Evolutionary conservation across 2,329 filamentous ascomycete genomes (phyloP).

Genomic region (Penicillium glabrum): DNA sequence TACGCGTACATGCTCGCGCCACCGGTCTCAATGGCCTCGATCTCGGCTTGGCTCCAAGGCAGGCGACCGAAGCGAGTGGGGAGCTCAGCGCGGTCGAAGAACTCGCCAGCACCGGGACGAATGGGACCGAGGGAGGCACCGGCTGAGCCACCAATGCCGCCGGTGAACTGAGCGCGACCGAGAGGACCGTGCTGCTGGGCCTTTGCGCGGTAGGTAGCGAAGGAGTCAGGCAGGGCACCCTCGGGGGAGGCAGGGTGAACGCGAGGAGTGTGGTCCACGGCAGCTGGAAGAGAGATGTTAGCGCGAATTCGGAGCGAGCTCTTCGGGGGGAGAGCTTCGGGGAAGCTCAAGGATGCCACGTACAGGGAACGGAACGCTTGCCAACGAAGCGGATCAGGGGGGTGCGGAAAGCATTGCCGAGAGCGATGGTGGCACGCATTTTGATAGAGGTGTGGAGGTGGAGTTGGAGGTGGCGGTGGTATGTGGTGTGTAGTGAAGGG

Average conservation of each 20-base stretch:
- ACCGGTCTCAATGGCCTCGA: slow-evolving; percentile 92
- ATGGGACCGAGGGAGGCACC: slow-evolving; percentile 74
- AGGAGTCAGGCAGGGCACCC: slow-evolving; percentile 58
- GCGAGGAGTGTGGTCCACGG: slow-evolving; percentile 56
- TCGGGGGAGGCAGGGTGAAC: slow-evolving; percentile 60
- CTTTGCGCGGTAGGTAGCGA: slow-evolving; percentile 62
- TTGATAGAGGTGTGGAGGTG: slow-evolving; percentile 18
- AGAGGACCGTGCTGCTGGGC: slow-evolving; percentile 67
- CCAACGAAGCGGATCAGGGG: slow-evolving; percentile 53
- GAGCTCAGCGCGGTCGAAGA: slow-evolving; percentile 86
- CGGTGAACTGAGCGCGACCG: slow-evolving; percentile 37
- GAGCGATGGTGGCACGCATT: slow-evolving; percentile 45
- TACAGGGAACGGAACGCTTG: slow-evolving; percentile 48
- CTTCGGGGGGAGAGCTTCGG: background rate
- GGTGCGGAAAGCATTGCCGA: slow-evolving; percentile 44
- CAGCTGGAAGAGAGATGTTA: slow-evolving; percentile 31
- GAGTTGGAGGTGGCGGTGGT: slow-evolving; percentile 1
- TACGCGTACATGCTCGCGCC: slow-evolving; percentile 69
- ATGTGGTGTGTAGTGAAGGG: slow-evolving; percentile 9
- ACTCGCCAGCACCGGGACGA: slow-evolving; percentile 68
- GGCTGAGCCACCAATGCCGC: slow-evolving; percentile 58
- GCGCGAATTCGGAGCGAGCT: slow-evolving; percentile 3
- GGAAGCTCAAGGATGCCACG: slow-evolving; percentile 12
- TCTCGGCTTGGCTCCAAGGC: slow-evolving; percentile 76
- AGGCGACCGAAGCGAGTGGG: slow-evolving; percentile 77